Evolutionary conservation across 2,329 filamentous ascomycete species (phyloP), one percentile per base, ranked within the genome.

Genomic region (Penicillium sp.): DNA sequence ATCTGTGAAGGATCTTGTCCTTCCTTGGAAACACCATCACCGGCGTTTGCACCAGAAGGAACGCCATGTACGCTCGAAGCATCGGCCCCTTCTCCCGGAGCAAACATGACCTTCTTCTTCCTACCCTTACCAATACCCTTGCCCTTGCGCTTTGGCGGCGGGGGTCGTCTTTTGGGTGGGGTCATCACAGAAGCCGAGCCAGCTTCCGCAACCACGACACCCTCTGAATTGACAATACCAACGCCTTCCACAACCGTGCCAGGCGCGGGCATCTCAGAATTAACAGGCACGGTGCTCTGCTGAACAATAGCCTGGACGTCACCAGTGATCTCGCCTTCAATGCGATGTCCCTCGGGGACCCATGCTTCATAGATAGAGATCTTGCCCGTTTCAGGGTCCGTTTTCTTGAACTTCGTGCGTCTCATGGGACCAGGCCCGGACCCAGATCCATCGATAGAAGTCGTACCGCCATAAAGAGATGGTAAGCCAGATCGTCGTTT

Each of bases 301-400:
- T 81, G 79, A 44, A 78, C 74, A 48, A 79, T 73, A 27, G 77
- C 71, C 54, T 79, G 79, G 52, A 81, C 78, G 47, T 81, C 79
- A 37, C 82, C 79, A 57, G 91, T 84, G 50, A 96, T 87, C 70
- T 96, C 92, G 55, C 91, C 91, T 61, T 93, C 90, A 0, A 96
- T 83, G 5, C 81, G 79, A 70, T 95, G 90, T 0, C 91, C 92
- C 56, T 93, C 90, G 5, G 87, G 84, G 4, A 96, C 83, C 21
- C 91, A 89, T 8, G 95, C 87, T 67, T 96, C 91, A 72, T 95
- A 91, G 2, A 93, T 87, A 59, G 90, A 91, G 10, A 90, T 83
- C 65, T 93, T 93, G 24, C 93, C 93, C 24, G 81, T 82, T 1
- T 86, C 85, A 4, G 88, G 87, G 70, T 96, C 91, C 11, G 88